phyloP scores from a whole-genome alignment of 108 stramenopile genomes.

The Craspedostauros australis region DNA sequence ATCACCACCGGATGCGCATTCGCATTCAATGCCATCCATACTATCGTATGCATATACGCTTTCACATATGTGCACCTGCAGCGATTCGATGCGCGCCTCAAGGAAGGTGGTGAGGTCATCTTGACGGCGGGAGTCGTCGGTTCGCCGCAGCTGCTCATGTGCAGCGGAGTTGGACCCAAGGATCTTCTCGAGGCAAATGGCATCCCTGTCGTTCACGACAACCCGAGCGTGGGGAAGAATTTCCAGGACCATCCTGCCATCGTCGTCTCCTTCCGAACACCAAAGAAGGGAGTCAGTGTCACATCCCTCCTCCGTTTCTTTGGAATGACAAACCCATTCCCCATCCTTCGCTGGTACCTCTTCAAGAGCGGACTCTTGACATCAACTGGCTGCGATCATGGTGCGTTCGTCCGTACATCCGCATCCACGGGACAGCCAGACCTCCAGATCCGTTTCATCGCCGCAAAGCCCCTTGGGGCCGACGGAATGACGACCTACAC shows the following conservation, averaged over 20 bases:
- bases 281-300: conserved; percentile 30
- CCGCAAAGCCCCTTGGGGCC: conserved; percentile 25
- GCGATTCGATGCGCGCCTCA: conserved; percentile 11
- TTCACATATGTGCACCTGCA: too few relatives aligned
- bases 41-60: too few relatives aligned
- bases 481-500: conserved; percentile 42
- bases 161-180: conserved; percentile 45
- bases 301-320: conserved; percentile 38
- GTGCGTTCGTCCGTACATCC: conserved; percentile 37
- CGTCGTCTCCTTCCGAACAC: conserved; percentile 21
- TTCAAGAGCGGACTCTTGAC: conserved; percentile 29
- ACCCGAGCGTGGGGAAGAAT: conserved; percentile 33
- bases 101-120: conserved; percentile 34
- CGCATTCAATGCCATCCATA: too few relatives aligned
- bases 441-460: conserved; percentile 41
- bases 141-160: conserved; percentile 60
- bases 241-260: conserved; percentile 29
- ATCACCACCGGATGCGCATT: too few relatives aligned
- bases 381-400: conserved; percentile 41
- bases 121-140: conserved; percentile 39
- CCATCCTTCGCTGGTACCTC: conserved; percentile 32
- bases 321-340: conserved; percentile 26
- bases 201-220: conserved; percentile 21
- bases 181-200: conserved; percentile 14
- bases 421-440: conserved; percentile 25